Evolutionary conservation across 768 basidiomycete species (phyloP).

Genomic region (Rhodotorula kratochvilovae): DNA sequence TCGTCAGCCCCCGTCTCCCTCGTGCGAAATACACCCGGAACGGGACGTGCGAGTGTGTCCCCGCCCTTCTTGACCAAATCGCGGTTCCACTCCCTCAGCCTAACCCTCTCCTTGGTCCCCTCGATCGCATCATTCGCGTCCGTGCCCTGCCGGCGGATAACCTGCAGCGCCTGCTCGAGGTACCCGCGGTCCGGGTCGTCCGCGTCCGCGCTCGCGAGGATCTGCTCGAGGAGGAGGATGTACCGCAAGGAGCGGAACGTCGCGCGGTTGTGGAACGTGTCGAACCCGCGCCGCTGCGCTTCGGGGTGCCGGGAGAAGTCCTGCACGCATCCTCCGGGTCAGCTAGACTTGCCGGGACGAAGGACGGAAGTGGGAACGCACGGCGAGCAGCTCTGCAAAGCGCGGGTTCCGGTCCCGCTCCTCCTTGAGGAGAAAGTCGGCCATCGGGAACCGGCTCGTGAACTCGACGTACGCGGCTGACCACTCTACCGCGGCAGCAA

Average conservation of each 20-base stretch:
- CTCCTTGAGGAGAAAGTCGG: slow-evolving; percentile 80
- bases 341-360: slow-evolving; percentile 57
- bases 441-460: slow-evolving; percentile 55
- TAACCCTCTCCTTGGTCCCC: slow-evolving; percentile 80
- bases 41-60: slow-evolving; percentile 58
- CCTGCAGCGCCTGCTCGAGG: slow-evolving; percentile 78
- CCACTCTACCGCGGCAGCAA: slow-evolving; percentile 82
- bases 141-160: slow-evolving; percentile 60
- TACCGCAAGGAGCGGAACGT: slow-evolving; percentile 86
- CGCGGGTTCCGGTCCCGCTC: slow-evolving; percentile 75
- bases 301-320: slow-evolving; percentile 25
- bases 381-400: slow-evolving; percentile 81
- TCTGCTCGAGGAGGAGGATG: slow-evolving; percentile 72
- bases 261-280: slow-evolving; percentile 85
- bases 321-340: slow-evolving; percentile 46
- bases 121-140: slow-evolving; percentile 66
- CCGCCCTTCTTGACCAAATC: slow-evolving; percentile 74
- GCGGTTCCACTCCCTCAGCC: slow-evolving; percentile 78
- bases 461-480: slow-evolving; percentile 79
- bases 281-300: slow-evolving; percentile 68
- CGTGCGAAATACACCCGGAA: too few species aligned
- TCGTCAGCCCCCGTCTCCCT: neutral
- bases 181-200: slow-evolving; percentile 54
- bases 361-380: slow-evolving; percentile 47
- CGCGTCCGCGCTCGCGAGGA: slow-evolving; percentile 67